Evolutionary conservation across 2,329 filamentous ascomycete species (phyloP).

Genomic region (Paecilomyces sp.): DNA sequence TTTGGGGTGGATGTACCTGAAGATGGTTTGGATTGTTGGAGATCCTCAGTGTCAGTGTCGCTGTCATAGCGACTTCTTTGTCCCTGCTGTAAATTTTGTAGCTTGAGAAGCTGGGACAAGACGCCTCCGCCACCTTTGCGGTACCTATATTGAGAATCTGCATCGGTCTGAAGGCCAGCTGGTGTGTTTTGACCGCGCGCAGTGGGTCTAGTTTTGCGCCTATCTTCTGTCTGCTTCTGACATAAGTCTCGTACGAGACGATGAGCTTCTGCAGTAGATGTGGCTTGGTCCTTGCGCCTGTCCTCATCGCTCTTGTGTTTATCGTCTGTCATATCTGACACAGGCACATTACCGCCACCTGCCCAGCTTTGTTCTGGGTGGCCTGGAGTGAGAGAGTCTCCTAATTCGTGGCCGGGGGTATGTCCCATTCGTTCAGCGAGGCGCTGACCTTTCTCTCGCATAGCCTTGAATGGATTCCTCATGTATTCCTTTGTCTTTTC

Average conservation of each 20-base stretch:
- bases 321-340: constrained; percentile 21
- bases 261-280: constrained; percentile 26
- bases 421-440: constrained; percentile 17
- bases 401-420: constrained; percentile 6
- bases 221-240: constrained; percentile 15
- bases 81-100: constrained; percentile 50
- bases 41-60: constrained; percentile 18
- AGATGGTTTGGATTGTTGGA: constrained; percentile 13
- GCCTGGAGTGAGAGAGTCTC: constrained; percentile 19
- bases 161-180: constrained; percentile 9
- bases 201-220: constrained; percentile 22
- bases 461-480: not conserved
- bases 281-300: constrained; percentile 15
- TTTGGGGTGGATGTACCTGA: constrained; percentile 26
- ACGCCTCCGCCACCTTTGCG: constrained; percentile 47
- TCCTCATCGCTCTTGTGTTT: constrained; percentile 22
- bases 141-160: constrained; percentile 13
- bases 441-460: not conserved
- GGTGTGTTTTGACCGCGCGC: constrained; percentile 23
- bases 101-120: constrained; percentile 62
- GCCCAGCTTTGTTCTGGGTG: constrained; percentile 19
- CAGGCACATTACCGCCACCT: constrained; percentile 14
- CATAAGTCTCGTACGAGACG: constrained; percentile 31
- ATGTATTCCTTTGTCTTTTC: not conserved
- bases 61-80: constrained; percentile 11